These are phyloP conservation scores for Heterobasidion occidentale DNA, from an alignment of 1,284 basidiomycete genomes.

Conservation along the genomic window DNA sequence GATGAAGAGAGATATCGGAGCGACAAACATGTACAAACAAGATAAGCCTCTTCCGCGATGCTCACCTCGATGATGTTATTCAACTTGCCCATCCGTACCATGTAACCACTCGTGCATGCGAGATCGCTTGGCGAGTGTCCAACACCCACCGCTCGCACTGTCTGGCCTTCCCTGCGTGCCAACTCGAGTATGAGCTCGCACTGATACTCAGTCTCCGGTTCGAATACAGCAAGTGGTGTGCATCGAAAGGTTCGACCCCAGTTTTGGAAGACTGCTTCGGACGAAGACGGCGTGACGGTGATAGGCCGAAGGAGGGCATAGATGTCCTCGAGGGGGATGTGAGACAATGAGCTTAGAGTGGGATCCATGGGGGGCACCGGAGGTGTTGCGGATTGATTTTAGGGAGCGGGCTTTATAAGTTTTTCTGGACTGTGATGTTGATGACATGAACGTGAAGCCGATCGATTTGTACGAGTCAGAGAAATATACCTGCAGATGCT, in stretches of 20 bases:
- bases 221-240: conserved; percentile 63
- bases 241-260: conserved; percentile 69
- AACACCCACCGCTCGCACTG: conserved; percentile 79
- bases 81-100: conserved; percentile 72
- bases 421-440: background rate
- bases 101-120: conserved; percentile 78
- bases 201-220: conserved; percentile 67
- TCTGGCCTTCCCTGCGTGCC: conserved; percentile 65
- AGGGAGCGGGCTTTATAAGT: conserved; percentile 8
- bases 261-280: conserved; percentile 50
- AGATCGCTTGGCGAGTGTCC: conserved; percentile 94
- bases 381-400: conserved; percentile 4
- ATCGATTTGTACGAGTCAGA: conserved; percentile 1
- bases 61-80: conserved; percentile 69
- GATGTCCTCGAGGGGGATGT: conserved; percentile 34
- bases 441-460: background rate
- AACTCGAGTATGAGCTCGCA: conserved; percentile 80
- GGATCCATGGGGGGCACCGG: conserved; percentile 4
- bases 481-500: background rate
- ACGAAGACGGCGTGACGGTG: conserved; percentile 35
- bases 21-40: conserved; percentile 14
- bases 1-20: background rate
- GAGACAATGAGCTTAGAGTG: conserved; percentile 11
- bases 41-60: conserved; percentile 17
- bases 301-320: conserved; percentile 43